phyloP scores from a whole-genome alignment of 2,329 filamentous ascomycete genomes.

The Xylariaceae sp. region DNA sequence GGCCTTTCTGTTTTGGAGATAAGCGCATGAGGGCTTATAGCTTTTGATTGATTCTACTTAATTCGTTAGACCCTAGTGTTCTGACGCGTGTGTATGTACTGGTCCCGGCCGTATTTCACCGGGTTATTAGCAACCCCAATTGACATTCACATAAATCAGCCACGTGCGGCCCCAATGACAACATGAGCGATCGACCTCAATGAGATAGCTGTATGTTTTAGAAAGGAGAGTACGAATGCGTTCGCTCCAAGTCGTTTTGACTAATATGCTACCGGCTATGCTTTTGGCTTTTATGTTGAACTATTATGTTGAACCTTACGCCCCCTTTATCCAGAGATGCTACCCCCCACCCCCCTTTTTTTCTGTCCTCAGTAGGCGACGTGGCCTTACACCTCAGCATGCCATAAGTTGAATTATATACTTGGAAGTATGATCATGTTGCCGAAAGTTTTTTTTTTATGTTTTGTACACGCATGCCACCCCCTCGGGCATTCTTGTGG shows the following conservation, averaged over 20 bases:
- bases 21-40: too few relatives aligned
- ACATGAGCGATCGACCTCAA: neutral
- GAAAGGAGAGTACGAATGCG: neutral
- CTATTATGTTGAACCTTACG: constrained; percentile 25
- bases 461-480: constrained; percentile 9
- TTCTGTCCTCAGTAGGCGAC: constrained; percentile 2
- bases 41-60: too few relatives aligned
- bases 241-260: constrained; percentile 7
- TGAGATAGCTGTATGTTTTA: neutral
- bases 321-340: constrained; percentile 18
- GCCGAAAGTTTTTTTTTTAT: constrained; percentile 1
- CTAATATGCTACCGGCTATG: constrained; percentile 11
- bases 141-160: neutral
- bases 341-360: neutral
- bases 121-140: neutral
- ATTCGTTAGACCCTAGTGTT: too few relatives aligned
- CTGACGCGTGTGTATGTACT: too few relatives aligned
- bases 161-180: neutral
- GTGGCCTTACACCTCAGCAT: constrained; percentile 10
- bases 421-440: constrained; percentile 3
- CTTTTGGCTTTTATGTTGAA: constrained; percentile 18
- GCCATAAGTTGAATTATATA: constrained; percentile 24
- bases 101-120: too few relatives aligned
- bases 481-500: neutral
- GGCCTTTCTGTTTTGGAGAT: too few relatives aligned